Evolutionary conservation across 345 rosid genomes (phyloP).

Genomic region (Dipteronia dyeriana): DNA sequence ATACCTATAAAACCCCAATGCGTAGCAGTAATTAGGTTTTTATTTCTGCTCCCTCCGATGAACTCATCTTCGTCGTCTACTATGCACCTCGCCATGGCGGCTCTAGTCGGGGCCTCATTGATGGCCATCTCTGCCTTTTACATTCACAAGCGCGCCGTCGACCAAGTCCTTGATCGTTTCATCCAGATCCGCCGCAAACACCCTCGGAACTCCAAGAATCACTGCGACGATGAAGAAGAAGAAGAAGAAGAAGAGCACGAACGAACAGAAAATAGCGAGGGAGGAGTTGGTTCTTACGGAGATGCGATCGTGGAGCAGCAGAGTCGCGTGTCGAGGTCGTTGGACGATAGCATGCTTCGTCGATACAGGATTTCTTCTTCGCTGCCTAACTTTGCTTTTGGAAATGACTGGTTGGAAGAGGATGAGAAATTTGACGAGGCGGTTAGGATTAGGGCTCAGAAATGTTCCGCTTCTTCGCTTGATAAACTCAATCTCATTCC

Average conservation of each 20-base stretch:
- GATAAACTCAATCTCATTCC: conserved; percentile 43
- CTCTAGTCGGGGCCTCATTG: conserved; percentile 56
- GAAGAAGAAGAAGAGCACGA: conserved; percentile 2
- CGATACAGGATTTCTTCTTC: conserved; percentile 41
- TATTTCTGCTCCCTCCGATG: conserved; percentile 7
- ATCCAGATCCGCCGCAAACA: conserved; percentile 35
- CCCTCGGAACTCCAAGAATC: neutral
- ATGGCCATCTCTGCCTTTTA: conserved; percentile 58
- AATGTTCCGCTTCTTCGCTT: conserved; percentile 28
- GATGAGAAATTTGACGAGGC: conserved; percentile 40
- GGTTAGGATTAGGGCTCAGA: conserved; percentile 27
- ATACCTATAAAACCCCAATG: neutral
- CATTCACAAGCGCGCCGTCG: conserved; percentile 58
- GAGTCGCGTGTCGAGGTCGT: conserved; percentile 26
- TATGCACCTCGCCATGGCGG: conserved; percentile 56
- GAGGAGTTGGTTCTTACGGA: conserved; percentile 17
- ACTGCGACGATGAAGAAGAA: neutral
- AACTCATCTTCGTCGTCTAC: conserved; percentile 22
- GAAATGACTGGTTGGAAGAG: conserved; percentile 46
- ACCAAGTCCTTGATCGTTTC: conserved; percentile 49
- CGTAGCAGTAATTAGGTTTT: conserved; percentile 12
- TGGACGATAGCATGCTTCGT: conserved; percentile 29
- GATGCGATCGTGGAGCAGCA: conserved; percentile 20
- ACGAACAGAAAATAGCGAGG: conserved; percentile 15
- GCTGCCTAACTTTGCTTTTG: conserved; percentile 39